These are phyloP conservation scores for Ceratorhiza oryzae-sativae DNA, from an alignment of 1,284 basidiomycete species.

Conservation along the genomic window DNA sequence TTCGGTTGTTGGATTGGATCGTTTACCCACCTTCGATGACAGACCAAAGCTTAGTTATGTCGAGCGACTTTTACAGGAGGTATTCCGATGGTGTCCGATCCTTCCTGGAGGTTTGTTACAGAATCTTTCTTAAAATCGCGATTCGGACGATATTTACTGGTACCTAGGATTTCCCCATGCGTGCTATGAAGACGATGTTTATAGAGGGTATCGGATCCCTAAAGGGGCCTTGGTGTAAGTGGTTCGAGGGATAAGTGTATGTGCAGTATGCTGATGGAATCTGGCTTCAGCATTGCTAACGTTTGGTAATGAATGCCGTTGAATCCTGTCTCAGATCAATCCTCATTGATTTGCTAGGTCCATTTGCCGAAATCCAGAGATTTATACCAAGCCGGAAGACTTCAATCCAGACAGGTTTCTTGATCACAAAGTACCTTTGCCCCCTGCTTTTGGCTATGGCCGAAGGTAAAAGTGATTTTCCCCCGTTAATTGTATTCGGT, in stretches of 20 bases:
- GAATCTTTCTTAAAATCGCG: too few species aligned
- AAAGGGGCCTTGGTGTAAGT: conserved; percentile 45
- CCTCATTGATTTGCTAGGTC: neutral
- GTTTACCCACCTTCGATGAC: conserved; percentile 43
- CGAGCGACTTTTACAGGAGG: conserved; percentile 42
- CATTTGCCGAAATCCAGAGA: neutral
- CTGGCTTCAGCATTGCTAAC: neutral
- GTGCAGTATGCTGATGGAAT: neutral
- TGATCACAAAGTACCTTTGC: neutral
- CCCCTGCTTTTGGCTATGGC: conserved; percentile 18
- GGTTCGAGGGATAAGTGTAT: neutral
- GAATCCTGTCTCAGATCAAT: too few species aligned
- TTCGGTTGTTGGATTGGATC: conserved; percentile 46
- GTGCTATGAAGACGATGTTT: conserved; percentile 50
- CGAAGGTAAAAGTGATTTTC: neutral
- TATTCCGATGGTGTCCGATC: conserved; percentile 43
- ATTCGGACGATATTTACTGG: conserved; percentile 10
- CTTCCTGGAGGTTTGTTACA: conserved; percentile 39
- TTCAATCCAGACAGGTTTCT: conserved; percentile 23
- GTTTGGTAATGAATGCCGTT: conserved; percentile 7
- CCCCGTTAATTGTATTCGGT: neutral
- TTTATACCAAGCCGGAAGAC: conserved; percentile 6
- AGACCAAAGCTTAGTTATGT: conserved; percentile 43
- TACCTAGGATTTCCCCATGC: conserved; percentile 50
- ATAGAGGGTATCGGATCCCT: conserved; percentile 52